Percentiles rank a stretch among this genome's conserved stretches.
Evolutionary conservation across 768 basidiomycete species (phyloP).

Genomic region (Panaeolus cyanescens): DNA sequence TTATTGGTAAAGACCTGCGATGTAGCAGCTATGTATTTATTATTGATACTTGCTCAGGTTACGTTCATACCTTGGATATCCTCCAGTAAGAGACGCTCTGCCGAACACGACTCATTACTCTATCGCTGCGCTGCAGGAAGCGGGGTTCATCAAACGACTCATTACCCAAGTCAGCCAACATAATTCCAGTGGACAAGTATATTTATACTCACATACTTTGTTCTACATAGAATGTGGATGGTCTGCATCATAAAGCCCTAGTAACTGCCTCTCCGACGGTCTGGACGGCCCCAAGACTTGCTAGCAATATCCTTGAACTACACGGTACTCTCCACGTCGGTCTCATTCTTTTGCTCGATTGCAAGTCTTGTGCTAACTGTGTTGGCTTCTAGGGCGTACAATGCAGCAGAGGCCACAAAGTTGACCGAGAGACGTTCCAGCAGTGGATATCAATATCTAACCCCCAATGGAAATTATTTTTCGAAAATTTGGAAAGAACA

Average conservation of each 20-base stretch:
- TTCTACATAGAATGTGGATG: constrained; percentile 77
- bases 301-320: constrained; percentile 68
- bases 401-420: constrained; percentile 73
- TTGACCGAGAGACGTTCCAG: constrained; percentile 72
- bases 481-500: constrained; percentile 60
- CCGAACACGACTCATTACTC: constrained; percentile 92
- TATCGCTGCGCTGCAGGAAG: constrained; percentile 78
- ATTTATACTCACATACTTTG: background rate
- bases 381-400: constrained; percentile 59
- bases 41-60: constrained; percentile 43
- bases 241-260: constrained; percentile 84
- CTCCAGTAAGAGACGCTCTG: constrained; percentile 76
- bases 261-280: constrained; percentile 25
- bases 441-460: constrained; percentile 70
- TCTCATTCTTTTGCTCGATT: background rate
- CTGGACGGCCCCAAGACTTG: constrained; percentile 40
- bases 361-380: background rate
- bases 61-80: constrained; percentile 83
- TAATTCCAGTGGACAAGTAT: background rate
- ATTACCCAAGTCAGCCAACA: constrained; percentile 69
- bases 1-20: constrained; percentile 58
- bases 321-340: constrained; percentile 85
- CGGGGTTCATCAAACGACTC: constrained; percentile 57
- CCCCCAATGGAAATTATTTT: constrained; percentile 75
- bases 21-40: background rate